Conservation (phyloP, 805 yeast species). For the Yamadazyma kitorensis region DNA sequence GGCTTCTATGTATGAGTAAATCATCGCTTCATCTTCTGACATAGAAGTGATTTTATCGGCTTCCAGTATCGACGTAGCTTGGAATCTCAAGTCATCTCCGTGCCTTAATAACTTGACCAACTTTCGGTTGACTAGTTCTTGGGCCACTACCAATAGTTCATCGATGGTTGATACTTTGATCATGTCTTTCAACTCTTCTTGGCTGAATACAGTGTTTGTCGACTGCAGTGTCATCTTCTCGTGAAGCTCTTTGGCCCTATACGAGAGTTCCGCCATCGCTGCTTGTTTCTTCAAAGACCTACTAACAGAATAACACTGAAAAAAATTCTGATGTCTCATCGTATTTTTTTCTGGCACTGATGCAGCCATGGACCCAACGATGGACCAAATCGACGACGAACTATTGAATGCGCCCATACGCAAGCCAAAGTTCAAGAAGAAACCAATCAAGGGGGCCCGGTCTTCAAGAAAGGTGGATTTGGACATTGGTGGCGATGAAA, state of each 20-base stretch:
- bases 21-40: slow-evolving; percentile 86
- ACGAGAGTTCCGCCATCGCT: slow-evolving; percentile 18
- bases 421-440: slow-evolving; percentile 7
- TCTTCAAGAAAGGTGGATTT: neutral
- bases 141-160: slow-evolving; percentile 48
- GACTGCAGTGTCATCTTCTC: slow-evolving; percentile 56
- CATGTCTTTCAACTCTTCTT: slow-evolving; percentile 61
- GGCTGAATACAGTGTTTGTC: slow-evolving; percentile 54
- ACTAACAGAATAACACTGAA: too few species aligned
- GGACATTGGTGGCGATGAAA: slow-evolving; percentile 1
- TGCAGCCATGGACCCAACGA: too few species aligned
- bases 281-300: too few species aligned
- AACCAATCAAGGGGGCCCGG: slow-evolving; percentile 3
- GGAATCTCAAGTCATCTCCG: slow-evolving; percentile 67
- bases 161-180: slow-evolving; percentile 40
- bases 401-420: neutral
- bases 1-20: slow-evolving; percentile 88
- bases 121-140: slow-evolving; percentile 53
- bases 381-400: slow-evolving; percentile 1
- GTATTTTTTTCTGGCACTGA: neutral
- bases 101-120: slow-evolving; percentile 67
- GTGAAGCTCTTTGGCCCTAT: slow-evolving; percentile 58
- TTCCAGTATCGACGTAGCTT: slow-evolving; percentile 68
- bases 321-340: too few species aligned
- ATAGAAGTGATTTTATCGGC: slow-evolving; percentile 75